phyloP scores from a whole-genome alignment of 2,329 filamentous ascomycete genomes.

The Hypoxylon sp. region DNA sequence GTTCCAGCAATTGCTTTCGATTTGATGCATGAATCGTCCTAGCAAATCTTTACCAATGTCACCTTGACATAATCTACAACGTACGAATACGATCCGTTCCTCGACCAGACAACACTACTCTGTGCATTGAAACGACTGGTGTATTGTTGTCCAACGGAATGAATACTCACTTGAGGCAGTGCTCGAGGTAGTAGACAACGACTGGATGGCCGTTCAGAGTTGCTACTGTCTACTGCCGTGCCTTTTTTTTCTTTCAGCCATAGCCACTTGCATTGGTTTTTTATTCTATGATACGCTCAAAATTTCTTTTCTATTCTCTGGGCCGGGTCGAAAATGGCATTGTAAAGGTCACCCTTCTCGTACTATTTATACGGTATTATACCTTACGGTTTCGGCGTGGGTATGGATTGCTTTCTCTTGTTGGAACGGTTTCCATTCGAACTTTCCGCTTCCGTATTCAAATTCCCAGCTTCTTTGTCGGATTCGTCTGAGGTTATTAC shows the following conservation, averaged over 20 bases:
- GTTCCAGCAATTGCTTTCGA: conserved; percentile 29
- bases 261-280: conserved; percentile 24
- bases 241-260: conserved; percentile 26
- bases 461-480: conserved; percentile 40
- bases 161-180: conserved; percentile 24
- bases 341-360: conserved; percentile 36
- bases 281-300: conserved; percentile 24
- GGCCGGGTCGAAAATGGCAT: conserved; percentile 42
- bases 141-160: conserved; percentile 26
- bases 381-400: conserved; percentile 45
- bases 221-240: conserved; percentile 24
- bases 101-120: conserved; percentile 29
- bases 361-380: conserved; percentile 42
- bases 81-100: conserved; percentile 24
- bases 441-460: conserved; percentile 33
- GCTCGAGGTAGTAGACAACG: conserved; percentile 25
- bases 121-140: conserved; percentile 27
- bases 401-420: conserved; percentile 41
- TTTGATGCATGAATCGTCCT: conserved; percentile 19
- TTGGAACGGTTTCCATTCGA: conserved; percentile 32
- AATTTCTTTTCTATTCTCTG: conserved; percentile 26
- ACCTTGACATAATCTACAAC: conserved; percentile 13
- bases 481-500: conserved; percentile 30
- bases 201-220: conserved; percentile 18
- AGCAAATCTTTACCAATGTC: conserved; percentile 14